Base-by-base conservation (phyloP, 1,139 yeast genomes). In the Debaryomyces coudertii region DNA sequence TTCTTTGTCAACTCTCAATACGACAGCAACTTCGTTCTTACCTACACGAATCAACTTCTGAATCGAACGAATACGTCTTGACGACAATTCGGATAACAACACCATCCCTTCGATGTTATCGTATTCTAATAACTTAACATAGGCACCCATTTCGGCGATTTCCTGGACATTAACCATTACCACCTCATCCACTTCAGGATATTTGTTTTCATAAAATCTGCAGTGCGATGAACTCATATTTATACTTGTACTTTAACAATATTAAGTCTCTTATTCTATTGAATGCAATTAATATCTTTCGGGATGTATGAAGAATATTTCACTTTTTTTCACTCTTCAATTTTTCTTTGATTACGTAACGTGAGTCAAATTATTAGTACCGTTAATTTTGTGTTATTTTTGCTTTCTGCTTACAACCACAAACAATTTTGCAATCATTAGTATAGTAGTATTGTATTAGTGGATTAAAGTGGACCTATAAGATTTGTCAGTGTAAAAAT, bases 31-130 rank as follows among this genome's bases (percentile, higher is more conserved):
- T 73, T 93, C 99, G 65, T 95, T 93, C 69, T 95, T 90, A 56
- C 99, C 99, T 52, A 93, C 98, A 76, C 97, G 88, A 69, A 93
- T 92, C 68, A 90, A 83, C 68, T 93, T 95, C 72, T 93, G 99
- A 64, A 93, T 93, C 47, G 97, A 90, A 71, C 99, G 83, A 63
- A 93, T 93, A 77, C 99, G 95, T 80, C 99, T 89, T 81, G 99
- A 89, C 31, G 98, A 90, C 59, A 93, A 81, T 73, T 93, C 99
- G 35, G 97, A 88, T 61, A 93, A 81, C 58, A 93, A 79, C 51
- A 93, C 96, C 99, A 93, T 93, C 62, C 99, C 99, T 73, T 93
- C 99, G 62, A 93, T 92, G 68, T 92, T 95, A 73, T 93, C 98
- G 67, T 95, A 93, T 71, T 93, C 99, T 56, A 93, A 80, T 56